phyloP scores from a whole-genome alignment of 108 stramenopile species.

The Fragilariopsis cylindrus region DNA sequence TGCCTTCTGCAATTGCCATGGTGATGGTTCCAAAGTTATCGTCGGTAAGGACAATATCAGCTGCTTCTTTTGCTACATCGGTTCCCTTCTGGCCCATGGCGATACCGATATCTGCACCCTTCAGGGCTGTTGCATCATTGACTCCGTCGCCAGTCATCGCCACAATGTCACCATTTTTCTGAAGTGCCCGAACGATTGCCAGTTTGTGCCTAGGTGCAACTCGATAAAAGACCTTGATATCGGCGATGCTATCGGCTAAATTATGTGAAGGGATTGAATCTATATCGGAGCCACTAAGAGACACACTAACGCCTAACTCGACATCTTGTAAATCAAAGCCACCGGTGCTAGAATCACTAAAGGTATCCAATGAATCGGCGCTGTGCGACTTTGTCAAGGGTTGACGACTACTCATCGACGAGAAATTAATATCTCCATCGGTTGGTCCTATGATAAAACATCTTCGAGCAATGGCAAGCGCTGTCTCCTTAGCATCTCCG shows the following conservation, averaged over 20 bases:
- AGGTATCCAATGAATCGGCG: constrained; percentile 1
- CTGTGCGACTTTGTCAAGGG: not conserved
- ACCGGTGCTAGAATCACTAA: not conserved
- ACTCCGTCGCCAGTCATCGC: constrained; percentile 98
- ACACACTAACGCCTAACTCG: constrained; percentile 40
- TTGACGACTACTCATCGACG: not conserved
- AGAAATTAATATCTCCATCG: constrained; percentile 6
- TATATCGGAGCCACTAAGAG: constrained; percentile 76
- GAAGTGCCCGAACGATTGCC: constrained; percentile 91
- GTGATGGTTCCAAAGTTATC: constrained; percentile 94
- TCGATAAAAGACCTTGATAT: constrained; percentile 93
- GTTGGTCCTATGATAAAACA: constrained; percentile 76
- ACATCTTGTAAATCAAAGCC: constrained; percentile 25
- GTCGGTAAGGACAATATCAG: constrained; percentile 92
- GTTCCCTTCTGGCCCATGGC: constrained; percentile 96
- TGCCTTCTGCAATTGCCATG: constrained; percentile 93
- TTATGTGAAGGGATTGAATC: constrained; percentile 70
- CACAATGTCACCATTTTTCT: constrained; percentile 89
- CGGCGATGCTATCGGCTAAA: constrained; percentile 64
- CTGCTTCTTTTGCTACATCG: constrained; percentile 98
- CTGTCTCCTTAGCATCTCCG: constrained; percentile 95
- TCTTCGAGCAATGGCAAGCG: constrained; percentile 86
- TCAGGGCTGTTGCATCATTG: constrained; percentile 95
- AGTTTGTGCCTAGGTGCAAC: constrained; percentile 95
- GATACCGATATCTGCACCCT: constrained; percentile 95